Conservation (phyloP, 306 rosid species). For the Medicago ruthenica region DNA sequence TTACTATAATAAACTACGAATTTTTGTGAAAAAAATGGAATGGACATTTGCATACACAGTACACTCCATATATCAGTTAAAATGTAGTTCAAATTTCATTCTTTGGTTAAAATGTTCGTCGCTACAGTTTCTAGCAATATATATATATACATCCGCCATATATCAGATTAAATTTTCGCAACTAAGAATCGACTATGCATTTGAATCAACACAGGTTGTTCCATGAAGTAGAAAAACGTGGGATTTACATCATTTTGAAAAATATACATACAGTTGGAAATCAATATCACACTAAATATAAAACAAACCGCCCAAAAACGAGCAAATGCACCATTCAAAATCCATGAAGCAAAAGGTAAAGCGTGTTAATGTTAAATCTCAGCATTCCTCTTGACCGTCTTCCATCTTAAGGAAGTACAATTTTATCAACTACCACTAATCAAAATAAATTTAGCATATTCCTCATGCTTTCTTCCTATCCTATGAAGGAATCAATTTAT, state of each 20-base stretch:
- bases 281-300: not conserved
- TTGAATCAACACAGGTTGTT: not conserved
- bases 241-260: not conserved
- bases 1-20: too few relatives aligned
- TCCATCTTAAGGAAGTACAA: conserved; percentile 33
- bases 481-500: conserved; percentile 38
- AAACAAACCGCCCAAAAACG: not conserved
- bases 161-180: too few relatives aligned
- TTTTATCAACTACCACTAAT: conserved; percentile 39
- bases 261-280: not conserved
- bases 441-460: conserved; percentile 13
- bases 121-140: too few relatives aligned
- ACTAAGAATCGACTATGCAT: not conserved
- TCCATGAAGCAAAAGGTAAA: not conserved
- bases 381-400: not conserved
- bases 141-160: too few relatives aligned
- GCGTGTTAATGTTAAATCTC: not conserved
- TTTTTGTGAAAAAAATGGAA: too few relatives aligned
- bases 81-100: too few relatives aligned
- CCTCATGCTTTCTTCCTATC: conserved; percentile 39
- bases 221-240: not conserved
- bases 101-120: too few relatives aligned
- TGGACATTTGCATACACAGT: too few relatives aligned
- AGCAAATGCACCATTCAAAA: not conserved
- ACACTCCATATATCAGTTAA: too few relatives aligned